A percentile compares a stretch with the other conserved stretches of the same genome.
Conservation (phyloP, 176 grass and related monocot genomes). For the Chrysopogon serrulatus region DNA sequence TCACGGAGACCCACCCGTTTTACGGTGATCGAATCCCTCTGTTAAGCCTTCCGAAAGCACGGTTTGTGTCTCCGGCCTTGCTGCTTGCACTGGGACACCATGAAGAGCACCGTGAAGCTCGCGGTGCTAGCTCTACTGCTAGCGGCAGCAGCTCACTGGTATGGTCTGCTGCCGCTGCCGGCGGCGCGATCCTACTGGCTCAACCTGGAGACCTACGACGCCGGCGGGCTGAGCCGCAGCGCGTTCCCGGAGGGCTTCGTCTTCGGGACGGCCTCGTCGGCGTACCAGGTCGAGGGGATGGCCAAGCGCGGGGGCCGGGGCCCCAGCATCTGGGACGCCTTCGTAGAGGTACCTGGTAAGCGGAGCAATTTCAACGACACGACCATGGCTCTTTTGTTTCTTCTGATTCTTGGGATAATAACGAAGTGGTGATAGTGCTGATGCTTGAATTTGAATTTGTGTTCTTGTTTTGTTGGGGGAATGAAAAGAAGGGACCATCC, state of each 20-base stretch:
- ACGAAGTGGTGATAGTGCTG: neutral
- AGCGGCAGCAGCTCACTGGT: neutral
- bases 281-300: no score
- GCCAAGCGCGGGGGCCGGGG: no score
- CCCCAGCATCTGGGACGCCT: no score
- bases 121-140: conserved; percentile 15
- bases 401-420: no score
- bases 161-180: conserved; percentile 9
- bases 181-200: conserved; percentile 19
- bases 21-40: no score
- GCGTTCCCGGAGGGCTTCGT: conserved; percentile 52
- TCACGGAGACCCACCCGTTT: no score
- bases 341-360: conserved; percentile 48
- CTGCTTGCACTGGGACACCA: neutral
- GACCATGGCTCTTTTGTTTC: no score
- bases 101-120: conserved; percentile 9
- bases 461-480: neutral
- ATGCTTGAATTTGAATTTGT: neutral
- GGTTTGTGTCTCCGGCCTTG: neutral
- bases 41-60: neutral
- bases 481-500: conserved; percentile 59
- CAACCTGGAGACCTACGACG: conserved; percentile 31
- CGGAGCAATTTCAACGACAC: no score
- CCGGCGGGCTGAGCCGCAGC: conserved; percentile 39
- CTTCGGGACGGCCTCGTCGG: conserved; percentile 65